Percentiles rank a stretch among this genome's conserved stretches.
Conservation (phyloP, 345 rosid genomes). For the Durio zibethinus region DNA sequence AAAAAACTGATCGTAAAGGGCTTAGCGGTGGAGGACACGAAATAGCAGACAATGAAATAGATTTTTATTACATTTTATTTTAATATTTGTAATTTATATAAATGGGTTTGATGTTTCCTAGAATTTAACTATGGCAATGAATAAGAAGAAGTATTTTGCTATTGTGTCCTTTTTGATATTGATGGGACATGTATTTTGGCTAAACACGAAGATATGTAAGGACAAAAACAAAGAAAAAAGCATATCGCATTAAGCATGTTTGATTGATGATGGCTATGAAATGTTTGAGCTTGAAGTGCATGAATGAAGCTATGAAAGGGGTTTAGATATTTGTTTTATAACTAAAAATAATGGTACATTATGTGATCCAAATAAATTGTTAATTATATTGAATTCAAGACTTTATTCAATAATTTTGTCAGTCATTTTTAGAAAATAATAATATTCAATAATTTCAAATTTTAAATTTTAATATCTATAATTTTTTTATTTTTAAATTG, state of each 20-base stretch:
- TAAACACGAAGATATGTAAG: neutral
- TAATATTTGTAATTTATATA: neutral
- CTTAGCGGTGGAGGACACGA: neutral
- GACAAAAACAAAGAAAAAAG: neutral
- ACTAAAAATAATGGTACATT: neutral
- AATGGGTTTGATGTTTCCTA: neutral
- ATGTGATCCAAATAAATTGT: neutral
- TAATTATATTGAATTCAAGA: no score
- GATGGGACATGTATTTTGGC: neutral
- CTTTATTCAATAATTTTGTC: no score
- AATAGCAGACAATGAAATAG: no score
- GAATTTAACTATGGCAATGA: constrained; percentile 6
- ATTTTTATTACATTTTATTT: neutral
- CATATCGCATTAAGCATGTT: neutral
- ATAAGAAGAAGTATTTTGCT: neutral
- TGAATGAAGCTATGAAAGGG: neutral
- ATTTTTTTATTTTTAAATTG: no score
- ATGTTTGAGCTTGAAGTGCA: neutral
- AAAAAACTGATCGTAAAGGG: neutral
- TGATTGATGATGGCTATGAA: neutral
- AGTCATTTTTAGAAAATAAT: no score
- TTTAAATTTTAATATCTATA: no score
- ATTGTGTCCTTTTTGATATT: neutral
- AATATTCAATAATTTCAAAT: no score
- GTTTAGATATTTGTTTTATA: neutral